These are phyloP conservation scores for Carallia pectinifolia DNA, from an alignment of 345 rosid genomes.

Conservation along the genomic window DNA sequence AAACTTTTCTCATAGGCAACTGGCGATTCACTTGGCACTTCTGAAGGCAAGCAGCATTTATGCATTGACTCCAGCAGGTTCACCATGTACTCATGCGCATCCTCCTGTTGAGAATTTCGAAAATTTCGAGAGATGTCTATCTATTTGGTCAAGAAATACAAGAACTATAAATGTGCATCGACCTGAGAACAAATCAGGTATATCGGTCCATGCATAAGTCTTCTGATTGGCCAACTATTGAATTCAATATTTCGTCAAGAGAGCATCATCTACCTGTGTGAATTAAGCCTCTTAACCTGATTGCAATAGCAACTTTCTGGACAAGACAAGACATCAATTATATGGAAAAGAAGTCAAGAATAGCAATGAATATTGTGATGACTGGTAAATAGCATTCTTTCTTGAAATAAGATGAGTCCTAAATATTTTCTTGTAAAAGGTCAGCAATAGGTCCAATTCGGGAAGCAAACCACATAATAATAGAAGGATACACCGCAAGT, in stretches of 20 bases:
- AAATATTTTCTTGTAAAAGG: neutral
- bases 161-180: neutral
- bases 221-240: too few species aligned
- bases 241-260: too few species aligned
- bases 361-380: neutral
- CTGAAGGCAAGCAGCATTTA: conserved; percentile 91
- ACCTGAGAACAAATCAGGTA: too few species aligned
- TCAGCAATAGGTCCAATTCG: neutral
- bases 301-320: too few species aligned
- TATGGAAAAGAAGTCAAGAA: too few species aligned
- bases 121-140: conserved; percentile 88
- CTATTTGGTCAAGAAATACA: conserved; percentile 40
- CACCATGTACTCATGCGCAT: conserved; percentile 98
- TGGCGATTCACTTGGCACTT: conserved; percentile 84
- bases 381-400: neutral
- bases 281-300: too few species aligned
- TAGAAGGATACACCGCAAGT: conserved; percentile 79
- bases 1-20: conserved; percentile 86
- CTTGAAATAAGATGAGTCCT: neutral
- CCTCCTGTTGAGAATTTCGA: conserved; percentile 77
- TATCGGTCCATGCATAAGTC: too few species aligned
- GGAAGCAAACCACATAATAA: conserved; percentile 5
- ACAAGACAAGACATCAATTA: too few species aligned
- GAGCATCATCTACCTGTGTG: too few species aligned
- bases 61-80: conserved; percentile 95